Percentiles rank a stretch among this genome's conserved stretches.
phyloP scores from a whole-genome alignment of 495 filamentous ascomycete species.

The Aspergillus cristatus region DNA sequence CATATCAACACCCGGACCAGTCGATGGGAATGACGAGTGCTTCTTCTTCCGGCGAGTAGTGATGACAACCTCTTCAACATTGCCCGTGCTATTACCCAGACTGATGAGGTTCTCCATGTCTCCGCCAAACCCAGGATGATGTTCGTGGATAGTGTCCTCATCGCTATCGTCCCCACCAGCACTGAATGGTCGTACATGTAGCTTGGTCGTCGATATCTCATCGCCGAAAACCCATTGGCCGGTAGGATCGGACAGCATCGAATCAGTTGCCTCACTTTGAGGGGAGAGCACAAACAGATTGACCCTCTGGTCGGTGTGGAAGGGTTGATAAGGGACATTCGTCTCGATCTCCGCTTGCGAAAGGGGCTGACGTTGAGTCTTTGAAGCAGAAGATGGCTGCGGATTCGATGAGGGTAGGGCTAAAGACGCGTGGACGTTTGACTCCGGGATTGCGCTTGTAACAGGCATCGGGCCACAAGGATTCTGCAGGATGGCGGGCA shows the following conservation, averaged over 20 bases:
- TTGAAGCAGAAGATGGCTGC: slow-evolving; percentile 20
- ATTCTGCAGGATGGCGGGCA: slow-evolving; percentile 38
- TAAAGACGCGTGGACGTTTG: slow-evolving; percentile 20
- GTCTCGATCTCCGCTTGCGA: slow-evolving; percentile 90
- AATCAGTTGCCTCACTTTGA: slow-evolving; percentile 11
- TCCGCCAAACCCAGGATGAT: slow-evolving; percentile 25
- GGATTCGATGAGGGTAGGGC: slow-evolving; percentile 25
- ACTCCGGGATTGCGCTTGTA: slow-evolving; percentile 19
- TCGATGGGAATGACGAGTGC: slow-evolving; percentile 23
- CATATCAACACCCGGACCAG: slow-evolving; percentile 26
- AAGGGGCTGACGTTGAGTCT: slow-evolving; percentile 42
- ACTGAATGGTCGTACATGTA: slow-evolving; percentile 48
- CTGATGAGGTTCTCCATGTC: slow-evolving; percentile 46
- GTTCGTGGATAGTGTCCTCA: slow-evolving; percentile 32
- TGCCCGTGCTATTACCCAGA: slow-evolving; percentile 51
- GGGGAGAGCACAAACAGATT: slow-evolving; percentile 52
- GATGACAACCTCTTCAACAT: slow-evolving; percentile 68
- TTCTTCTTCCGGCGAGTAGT: slow-evolving; percentile 63
- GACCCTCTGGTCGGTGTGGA: slow-evolving; percentile 79
- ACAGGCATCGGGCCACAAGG: slow-evolving; percentile 31
- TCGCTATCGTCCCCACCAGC: slow-evolving; percentile 43
- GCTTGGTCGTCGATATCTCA: slow-evolving; percentile 47
- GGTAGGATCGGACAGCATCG: slow-evolving; percentile 13
- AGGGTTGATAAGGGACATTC: slow-evolving; percentile 80
- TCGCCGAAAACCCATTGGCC: slow-evolving; percentile 66